Evolutionary conservation across 345 rosid genomes (phyloP), one percentile per base, ranked within the genome.

Genomic region (Eucalyptus fibrosa): DNA sequence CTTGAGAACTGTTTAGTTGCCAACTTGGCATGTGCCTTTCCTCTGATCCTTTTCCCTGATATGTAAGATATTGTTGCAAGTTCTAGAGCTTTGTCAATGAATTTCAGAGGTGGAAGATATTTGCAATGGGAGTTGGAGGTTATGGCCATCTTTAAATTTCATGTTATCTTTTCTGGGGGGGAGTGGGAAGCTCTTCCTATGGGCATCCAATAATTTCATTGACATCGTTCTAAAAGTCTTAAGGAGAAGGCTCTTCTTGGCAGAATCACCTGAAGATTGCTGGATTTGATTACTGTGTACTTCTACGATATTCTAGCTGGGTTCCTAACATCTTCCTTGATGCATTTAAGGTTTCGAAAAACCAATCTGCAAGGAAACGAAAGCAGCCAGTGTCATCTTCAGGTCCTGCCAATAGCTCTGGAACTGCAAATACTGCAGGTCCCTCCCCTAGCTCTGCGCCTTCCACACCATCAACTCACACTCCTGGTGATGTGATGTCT

Each of bases 361-460:
- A 93, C 93, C 99, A 95, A 93, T 93, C 92, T 92, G 99, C 98
- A 90, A 97, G 99, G 91, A 98, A 98, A 93, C 94, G 99, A 89
- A 98, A 98, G 92, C 99, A 98, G 91, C 99, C 99, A 2, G 98
- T 94, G 90, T 96, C 99, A 80, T 97, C 99, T 92, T 97, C 99
- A 86, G 99, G 99, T 45, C 98, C 99, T 92, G 99, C 99, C 90
- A 98, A 97, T 93, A 98, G 99, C 93, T 92, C 99, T 10, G 99
- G 99, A 90, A 98, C 99, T 91, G 99, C 98, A 72, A 98, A 98
- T 92, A 98, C 99, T 21, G 94, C 98, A 1, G 99, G 99, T 86
- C 99, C 99, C 18, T 98, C 99, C 90, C 99, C 99, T 32, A 96
- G 99, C 93, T 98, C 99, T 88, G 99, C 99, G 40, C 99, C 99